Percentiles rank a stretch among this genome's conserved stretches.
Conservation (phyloP, 129 eudicot genomes). For the Flaveria brownii region DNA sequence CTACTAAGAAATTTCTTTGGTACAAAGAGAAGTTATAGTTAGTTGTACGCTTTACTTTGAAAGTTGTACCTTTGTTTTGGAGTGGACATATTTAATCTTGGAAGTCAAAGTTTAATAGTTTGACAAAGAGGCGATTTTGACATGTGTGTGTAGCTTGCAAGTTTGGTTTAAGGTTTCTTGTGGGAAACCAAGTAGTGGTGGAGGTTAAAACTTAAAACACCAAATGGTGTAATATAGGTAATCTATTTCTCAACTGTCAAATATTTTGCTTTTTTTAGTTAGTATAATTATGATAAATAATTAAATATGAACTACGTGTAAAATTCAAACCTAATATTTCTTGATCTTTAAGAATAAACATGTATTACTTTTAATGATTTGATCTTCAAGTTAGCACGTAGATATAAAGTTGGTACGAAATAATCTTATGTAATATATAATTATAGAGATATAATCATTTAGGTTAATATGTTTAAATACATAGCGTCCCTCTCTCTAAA, state of each 20-base stretch:
- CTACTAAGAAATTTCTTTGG: too few species aligned
- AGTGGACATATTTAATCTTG: background rate
- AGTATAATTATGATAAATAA: background rate
- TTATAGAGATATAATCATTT: too few species aligned
- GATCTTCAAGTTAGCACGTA: too few species aligned
- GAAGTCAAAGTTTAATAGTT: constrained; percentile 16
- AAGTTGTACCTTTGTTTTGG: background rate
- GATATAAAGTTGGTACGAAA: too few species aligned
- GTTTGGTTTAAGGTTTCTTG: constrained; percentile 32
- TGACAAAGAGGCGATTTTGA: background rate
- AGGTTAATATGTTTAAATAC: too few species aligned
- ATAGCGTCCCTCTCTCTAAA: too few species aligned
- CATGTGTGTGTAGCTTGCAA: constrained; percentile 13
- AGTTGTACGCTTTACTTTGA: background rate
- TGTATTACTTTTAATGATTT: too few species aligned
- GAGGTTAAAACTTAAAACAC: constrained; percentile 30
- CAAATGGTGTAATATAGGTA: constrained; percentile 31
- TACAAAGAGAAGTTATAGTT: background rate
- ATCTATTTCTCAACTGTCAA: constrained; percentile 30
- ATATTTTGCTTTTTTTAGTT: background rate
- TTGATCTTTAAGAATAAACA: background rate
- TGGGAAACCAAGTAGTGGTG: constrained; percentile 32
- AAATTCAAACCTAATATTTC: constrained; percentile 4
- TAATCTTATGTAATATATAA: too few species aligned
- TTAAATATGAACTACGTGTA: background rate